Percentiles rank a stretch among this genome's conserved stretches.
Evolutionary conservation across 2,329 filamentous ascomycete genomes (phyloP).

Genomic region (Penicillium hordei): DNA sequence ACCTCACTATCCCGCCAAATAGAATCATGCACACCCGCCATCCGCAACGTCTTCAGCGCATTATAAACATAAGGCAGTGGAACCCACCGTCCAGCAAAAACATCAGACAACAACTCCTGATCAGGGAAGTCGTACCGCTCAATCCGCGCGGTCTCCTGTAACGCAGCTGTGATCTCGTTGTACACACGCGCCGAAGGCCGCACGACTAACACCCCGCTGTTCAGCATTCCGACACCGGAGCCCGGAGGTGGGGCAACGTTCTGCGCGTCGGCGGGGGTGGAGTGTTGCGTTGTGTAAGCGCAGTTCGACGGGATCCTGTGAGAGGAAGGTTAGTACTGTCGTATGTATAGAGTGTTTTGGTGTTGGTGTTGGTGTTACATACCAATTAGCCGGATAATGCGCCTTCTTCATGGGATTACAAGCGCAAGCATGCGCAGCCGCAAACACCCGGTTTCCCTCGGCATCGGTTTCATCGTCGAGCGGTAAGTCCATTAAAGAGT

Average conservation of each 20-base stretch:
- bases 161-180: conserved; percentile 46
- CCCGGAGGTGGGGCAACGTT: conserved; percentile 45
- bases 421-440: conserved; percentile 77
- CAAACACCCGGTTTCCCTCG: conserved; percentile 60
- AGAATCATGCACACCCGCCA: conserved; percentile 31
- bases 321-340: conserved; percentile 32
- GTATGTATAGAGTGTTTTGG: no score
- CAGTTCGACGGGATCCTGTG: conserved; percentile 8
- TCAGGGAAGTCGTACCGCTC: conserved; percentile 56
- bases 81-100: conserved; percentile 58
- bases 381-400: conserved; percentile 73
- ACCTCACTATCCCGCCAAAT: conserved; percentile 16
- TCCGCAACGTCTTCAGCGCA: conserved; percentile 57
- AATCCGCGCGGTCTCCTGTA: conserved; percentile 45
- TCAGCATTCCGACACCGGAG: conserved; percentile 56
- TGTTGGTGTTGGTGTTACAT: conserved; percentile 11
- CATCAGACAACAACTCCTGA: conserved; percentile 55
- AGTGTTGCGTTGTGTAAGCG: conserved; percentile 11
- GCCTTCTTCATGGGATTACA: conserved; percentile 74
- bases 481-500: conserved; percentile 75
- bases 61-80: conserved; percentile 62
- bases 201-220: conserved; percentile 58
- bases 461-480: conserved; percentile 53
- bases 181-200: conserved; percentile 52
- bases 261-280: neutral